Evolutionary conservation across 306 rosid species (phyloP), one percentile per base, ranked within the genome.

Genomic region (Hippophae gyantsensis): DNA sequence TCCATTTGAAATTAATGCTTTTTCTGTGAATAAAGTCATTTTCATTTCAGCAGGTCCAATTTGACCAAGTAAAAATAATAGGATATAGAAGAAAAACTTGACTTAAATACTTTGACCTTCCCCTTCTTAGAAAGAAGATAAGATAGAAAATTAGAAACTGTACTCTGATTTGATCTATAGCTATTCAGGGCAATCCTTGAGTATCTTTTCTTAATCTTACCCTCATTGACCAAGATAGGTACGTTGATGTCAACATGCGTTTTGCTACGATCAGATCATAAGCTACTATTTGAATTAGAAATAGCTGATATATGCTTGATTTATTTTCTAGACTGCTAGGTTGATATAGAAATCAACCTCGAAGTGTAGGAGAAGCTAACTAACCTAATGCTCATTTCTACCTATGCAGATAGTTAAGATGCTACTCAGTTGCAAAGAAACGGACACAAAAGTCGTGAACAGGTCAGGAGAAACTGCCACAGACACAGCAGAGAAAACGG

Each of bases 401-500:
- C 13, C 6, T 12, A 11, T 77, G 79, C 90, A 92, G 99, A 86
- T 93, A 80, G 95, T 82, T 1, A 86, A 50, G 57, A 43, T 80
- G 73, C 85, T 93, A 62, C 85, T 93, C 0, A 77, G 6, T 59
- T 76, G 66, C 27, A 79, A 41, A 3, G 92, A 77, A 71, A 79
- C 83, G 0, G 66, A 82, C 46, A 66, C 48, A 23, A 75, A 11
- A 40, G 83, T 71, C 1, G 83, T 93, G 1, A 93, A 93, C 60
- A 76, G 80, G 61, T 61, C 79, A 1, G 84, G 88, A 5, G 99
- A 93, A 70, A 84, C 95, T 8, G 97, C 99, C 49, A 11, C 86
- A 5, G 99, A 93, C 86, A 93, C 97, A 6, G 99, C 99, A 0
- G 90, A 84, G 88, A 89, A 88, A 70, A 82, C 75, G 0, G 85